Evolutionary conservation across 2,329 filamentous ascomycete genomes (phyloP), one percentile per base, ranked within the genome.

Genomic region (Fusarium burgessii): DNA sequence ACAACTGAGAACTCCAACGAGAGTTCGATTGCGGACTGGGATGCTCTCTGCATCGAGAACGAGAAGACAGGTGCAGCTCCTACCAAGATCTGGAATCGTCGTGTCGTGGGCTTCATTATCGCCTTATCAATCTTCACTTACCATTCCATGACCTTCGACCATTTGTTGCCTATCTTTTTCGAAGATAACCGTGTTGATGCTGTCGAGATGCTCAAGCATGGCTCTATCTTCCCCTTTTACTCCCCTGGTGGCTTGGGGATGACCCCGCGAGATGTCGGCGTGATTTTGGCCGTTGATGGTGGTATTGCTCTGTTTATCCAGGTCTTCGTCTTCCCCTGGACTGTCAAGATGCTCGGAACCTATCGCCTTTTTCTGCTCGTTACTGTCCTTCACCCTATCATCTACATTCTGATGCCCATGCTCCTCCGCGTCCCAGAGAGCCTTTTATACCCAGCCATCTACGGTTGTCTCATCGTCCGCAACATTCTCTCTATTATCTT

Each of bases 61-160:
- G 76, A 68, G 27, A 74, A 74, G 50, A 82, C 81, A 72, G 74
- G 73, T 8, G 70, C 70, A 7, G 79, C 77, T 62, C 74, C 77
- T 27, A 70, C 70, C 61, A 84, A 77, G 74, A 84, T 88, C 66
- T 88, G 86, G 80, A 85, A 83, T 79, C 85, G 85, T 80, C 88
- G 88, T 42, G 90, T 97, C 66, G 84, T 93, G 72, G 90, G 92
- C 80, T 88, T 97, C 57, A 90, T 96, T 41, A 77, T 94, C n/a
- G 92, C 95, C 3, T 83, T 98, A 50, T 93, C 92, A 46, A 93
- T 98, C 70, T 97, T 97, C 82, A 96, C 94, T 7, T 97, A 97
- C 79, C 95, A 98, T 81, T 94, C 92, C 40, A 98, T 98, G 94
- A 94, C 92, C 1, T 98, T 93, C 81, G 95, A 98, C 77, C 93